Evolutionary conservation across 2,329 filamentous ascomycete species (phyloP), one percentile per base, ranked within the genome.

Genomic region (Aspergillus pseudonomiae): DNA sequence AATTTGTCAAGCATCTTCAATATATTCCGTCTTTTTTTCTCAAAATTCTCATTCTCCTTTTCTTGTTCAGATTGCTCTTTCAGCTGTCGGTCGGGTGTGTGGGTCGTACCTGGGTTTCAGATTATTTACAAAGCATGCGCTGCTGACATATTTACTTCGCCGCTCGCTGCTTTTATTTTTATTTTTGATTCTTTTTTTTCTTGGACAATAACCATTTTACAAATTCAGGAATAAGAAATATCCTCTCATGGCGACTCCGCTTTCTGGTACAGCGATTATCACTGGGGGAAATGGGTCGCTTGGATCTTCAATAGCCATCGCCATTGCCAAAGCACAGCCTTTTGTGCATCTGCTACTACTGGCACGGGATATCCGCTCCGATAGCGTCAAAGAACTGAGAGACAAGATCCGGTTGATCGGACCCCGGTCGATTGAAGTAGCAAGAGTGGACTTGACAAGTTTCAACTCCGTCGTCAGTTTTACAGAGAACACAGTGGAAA

Each of bases 191-290:
- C 19, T n/a, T 41, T 41, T n/a, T 41, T n/a, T 41, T 48, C 30
- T 48, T 30, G 48, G 10, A 2, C 9, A 14, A 53, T 43, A 48
- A n/a, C 24, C 43, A 32, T 53, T 24, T 43, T 36, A 43, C 32
- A 32, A 41, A 32, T 30, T 16, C 28, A 30, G 58, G 11, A 32
- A 41, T 43, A 55, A 24, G 52, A 39, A 10, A 36, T 9, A 26
- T 32, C 28, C 34, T 54, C 21, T 21, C 36, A 77, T 78, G 75
- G 73, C 72, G 39, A 76, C 71, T 62, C 72, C 75, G 60, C 73
- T 78, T 16, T 68, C 68, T 32, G 75, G 75, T 39, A 78, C 76
- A 7, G 76, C 75, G 24, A 75, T 78, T 45, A 77, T 78, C 48
- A 78, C 76, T 41, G 76, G 75, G 19, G 76, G 71, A 50, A 75